A percentile compares a stretch with the other conserved stretches of the same genome.
Conservation (phyloP, 345 rosid species). For the Euphorbia pulcherrima region DNA sequence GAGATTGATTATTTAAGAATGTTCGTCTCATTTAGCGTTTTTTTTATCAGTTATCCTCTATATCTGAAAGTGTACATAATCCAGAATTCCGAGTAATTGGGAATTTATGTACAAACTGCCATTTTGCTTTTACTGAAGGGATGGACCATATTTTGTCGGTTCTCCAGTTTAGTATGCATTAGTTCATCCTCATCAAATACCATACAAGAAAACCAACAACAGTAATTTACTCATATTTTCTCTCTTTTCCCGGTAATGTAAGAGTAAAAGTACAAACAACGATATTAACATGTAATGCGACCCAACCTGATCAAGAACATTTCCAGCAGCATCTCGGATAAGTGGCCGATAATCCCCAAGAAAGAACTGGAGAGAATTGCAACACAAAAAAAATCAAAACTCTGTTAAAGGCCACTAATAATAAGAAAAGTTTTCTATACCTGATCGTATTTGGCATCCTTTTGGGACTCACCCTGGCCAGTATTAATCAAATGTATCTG, state of each 20-base stretch:
- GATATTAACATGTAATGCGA: not conserved
- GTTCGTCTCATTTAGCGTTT: not conserved
- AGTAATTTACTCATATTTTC: not conserved
- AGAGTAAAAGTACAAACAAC: not conserved
- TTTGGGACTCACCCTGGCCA: constrained; percentile 98
- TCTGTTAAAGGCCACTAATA: not conserved
- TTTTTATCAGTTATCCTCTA: not conserved
- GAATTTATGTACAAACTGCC: too few species aligned
- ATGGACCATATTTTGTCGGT: not conserved
- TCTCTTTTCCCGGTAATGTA: not conserved
- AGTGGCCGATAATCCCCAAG: constrained; percentile 97
- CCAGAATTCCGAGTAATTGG: not conserved
- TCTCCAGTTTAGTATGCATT: not conserved
- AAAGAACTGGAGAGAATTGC: constrained; percentile 59
- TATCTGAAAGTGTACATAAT: not conserved
- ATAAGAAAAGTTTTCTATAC: constrained; percentile 28
- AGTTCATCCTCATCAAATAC: not conserved
- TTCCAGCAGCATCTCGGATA: constrained; percentile 70
- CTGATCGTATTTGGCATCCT: constrained; percentile 96
- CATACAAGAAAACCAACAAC: not conserved
- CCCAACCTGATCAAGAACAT: constrained; percentile 90
- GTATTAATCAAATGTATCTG: constrained; percentile 82
- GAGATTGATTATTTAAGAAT: not conserved
- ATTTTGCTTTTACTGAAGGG: not conserved
- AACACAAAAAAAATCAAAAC: constrained; percentile 4